phyloP scores from a whole-genome alignment of 306 rosid genomes.

The Lathyrus sativus region DNA sequence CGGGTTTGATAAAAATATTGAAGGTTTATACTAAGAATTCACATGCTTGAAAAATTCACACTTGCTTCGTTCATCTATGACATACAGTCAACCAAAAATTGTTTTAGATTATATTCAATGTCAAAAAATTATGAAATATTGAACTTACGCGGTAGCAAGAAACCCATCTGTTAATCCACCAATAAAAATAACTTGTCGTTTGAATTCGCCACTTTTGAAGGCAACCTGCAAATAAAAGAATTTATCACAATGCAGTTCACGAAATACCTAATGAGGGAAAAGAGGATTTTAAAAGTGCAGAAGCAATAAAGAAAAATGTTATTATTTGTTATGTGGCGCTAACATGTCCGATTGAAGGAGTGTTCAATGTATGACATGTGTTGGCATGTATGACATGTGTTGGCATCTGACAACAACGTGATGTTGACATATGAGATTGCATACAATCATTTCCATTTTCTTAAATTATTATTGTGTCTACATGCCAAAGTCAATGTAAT shows the following conservation, averaged over 20 bases:
- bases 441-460: not conserved
- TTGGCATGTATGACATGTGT: not conserved
- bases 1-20: not conserved
- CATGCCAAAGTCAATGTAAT: too few species aligned
- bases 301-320: not conserved
- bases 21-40: not conserved
- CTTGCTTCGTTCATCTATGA: not conserved
- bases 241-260: conserved; percentile 10
- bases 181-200: conserved; percentile 85
- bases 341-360: not conserved
- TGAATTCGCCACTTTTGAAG: conserved; percentile 85
- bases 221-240: conserved; percentile 71
- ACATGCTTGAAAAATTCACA: conserved; percentile 2
- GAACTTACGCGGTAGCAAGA: conserved; percentile 83
- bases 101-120: not conserved
- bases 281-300: not conserved
- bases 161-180: conserved; percentile 97
- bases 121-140: conserved; percentile 9
- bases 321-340: not conserved
- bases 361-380: not conserved
- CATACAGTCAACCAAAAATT: not conserved
- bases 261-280: not conserved
- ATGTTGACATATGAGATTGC: not conserved
- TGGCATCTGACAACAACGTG: too few species aligned
- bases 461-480: too few species aligned